Conservation (phyloP, 2,329 filamentous ascomycete genomes). For the Alternaria sp. region DNA sequence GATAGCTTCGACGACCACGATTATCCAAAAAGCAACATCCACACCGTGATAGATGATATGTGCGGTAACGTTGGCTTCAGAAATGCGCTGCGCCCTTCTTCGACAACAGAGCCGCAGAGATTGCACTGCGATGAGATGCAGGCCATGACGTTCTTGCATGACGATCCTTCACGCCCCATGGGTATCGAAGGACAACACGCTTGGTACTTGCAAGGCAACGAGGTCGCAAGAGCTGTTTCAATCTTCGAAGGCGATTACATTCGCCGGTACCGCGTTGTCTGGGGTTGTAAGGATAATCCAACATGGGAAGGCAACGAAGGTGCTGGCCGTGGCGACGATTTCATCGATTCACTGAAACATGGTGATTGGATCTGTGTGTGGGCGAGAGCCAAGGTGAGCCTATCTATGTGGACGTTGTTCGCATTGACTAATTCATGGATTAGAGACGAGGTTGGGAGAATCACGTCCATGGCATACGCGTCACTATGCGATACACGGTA, state of each 20-base stretch:
- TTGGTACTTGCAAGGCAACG: slow-evolving; percentile 35
- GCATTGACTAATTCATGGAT: neutral
- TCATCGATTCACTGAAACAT: slow-evolving; percentile 23
- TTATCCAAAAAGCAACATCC: slow-evolving; percentile 1
- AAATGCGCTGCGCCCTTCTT: slow-evolving; percentile 15
- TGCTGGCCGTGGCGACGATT: slow-evolving; percentile 24
- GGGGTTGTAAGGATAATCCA: slow-evolving; percentile 19
- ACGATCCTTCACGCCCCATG: neutral
- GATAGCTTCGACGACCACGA: neutral
- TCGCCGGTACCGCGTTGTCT: slow-evolving; percentile 24
- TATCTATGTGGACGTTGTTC: neutral
- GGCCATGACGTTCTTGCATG: neutral
- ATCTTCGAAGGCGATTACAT: slow-evolving; percentile 24
- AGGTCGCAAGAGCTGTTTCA: slow-evolving; percentile 23
- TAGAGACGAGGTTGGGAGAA: slow-evolving; percentile 32
- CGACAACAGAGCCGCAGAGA: slow-evolving; percentile 18
- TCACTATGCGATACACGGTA: slow-evolving; percentile 22
- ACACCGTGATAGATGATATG: neutral
- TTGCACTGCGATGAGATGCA: slow-evolving; percentile 24
- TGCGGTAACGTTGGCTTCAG: neutral
- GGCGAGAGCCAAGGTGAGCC: slow-evolving; percentile 33
- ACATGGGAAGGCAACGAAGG: slow-evolving; percentile 17
- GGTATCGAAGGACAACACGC: slow-evolving; percentile 21
- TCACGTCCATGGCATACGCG: slow-evolving; percentile 24
- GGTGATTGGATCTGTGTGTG: slow-evolving; percentile 30